A percentile compares a stretch with the other conserved stretches of the same genome.
phyloP scores from a whole-genome alignment of 2,329 filamentous ascomycete genomes.

The Ceratocystis cacaofunesta region DNA sequence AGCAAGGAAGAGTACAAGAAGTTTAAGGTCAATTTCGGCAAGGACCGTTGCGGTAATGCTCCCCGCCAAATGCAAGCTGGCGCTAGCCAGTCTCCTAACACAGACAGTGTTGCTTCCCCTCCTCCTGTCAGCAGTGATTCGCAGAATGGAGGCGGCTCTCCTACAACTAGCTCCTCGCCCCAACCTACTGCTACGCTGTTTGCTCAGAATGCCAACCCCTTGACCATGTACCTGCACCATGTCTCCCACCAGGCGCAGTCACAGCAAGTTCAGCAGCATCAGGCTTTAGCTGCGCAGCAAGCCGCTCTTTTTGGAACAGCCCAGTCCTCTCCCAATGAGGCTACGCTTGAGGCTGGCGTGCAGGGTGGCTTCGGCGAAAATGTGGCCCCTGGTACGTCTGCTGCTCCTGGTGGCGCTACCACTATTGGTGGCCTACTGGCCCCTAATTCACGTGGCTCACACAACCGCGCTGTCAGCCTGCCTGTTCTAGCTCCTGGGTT shows the following conservation, averaged over 20 bases:
- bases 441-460: constrained; percentile 46
- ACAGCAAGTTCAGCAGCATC: constrained; percentile 61
- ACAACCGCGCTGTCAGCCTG: constrained; percentile 76
- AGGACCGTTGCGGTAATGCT: constrained; percentile 93
- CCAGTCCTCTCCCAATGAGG: constrained; percentile 41
- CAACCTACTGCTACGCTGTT: constrained; percentile 59
- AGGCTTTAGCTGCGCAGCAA: constrained; percentile 60
- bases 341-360: constrained; percentile 46
- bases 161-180: constrained; percentile 39
- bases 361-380: constrained; percentile 34
- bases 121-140: constrained; percentile 31
- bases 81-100: constrained; percentile 48
- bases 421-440: constrained; percentile 66
- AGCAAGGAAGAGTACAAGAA: constrained; percentile 92
- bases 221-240: constrained; percentile 87
- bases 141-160: constrained; percentile 35
- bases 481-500: constrained; percentile 54
- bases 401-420: constrained; percentile 41
- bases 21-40: constrained; percentile 99
- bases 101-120: constrained; percentile 44
- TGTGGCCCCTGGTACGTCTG: constrained; percentile 31
- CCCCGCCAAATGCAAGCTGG: constrained; percentile 63
- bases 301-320: constrained; percentile 66
- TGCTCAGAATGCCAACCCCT: constrained; percentile 70
- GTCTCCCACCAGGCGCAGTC: constrained; percentile 57